Evolutionary conservation across 2,329 filamentous ascomycete genomes (phyloP).

Genomic region (Pyricularia grisea): DNA sequence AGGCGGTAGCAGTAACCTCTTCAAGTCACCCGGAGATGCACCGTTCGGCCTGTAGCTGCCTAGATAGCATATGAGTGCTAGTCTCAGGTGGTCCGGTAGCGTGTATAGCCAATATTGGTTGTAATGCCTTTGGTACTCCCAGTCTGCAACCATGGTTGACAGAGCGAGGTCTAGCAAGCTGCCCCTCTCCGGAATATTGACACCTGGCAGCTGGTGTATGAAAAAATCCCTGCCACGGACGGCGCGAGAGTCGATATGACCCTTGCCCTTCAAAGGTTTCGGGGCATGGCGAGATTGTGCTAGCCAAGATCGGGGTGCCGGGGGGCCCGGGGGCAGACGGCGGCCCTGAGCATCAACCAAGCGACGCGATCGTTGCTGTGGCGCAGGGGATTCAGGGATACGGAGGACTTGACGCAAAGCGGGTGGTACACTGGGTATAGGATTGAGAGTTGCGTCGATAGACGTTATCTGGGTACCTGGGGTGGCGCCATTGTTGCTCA

Average conservation of each 20-base stretch:
- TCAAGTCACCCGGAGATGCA: constrained; percentile 40
- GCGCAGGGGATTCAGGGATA: constrained; percentile 46
- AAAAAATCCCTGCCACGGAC: background rate
- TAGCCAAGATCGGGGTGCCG: constrained; percentile 50
- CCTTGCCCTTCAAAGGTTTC: constrained; percentile 3
- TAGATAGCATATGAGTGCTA: constrained; percentile 41
- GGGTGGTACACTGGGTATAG: constrained; percentile 46
- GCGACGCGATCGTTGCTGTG: constrained; percentile 34
- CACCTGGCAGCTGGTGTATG: constrained; percentile 28
- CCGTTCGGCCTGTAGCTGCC: constrained; percentile 34
- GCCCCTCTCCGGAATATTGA: constrained; percentile 29
- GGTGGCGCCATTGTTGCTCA: constrained; percentile 12
- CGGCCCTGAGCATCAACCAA: constrained; percentile 36
- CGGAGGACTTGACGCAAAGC: constrained; percentile 49
- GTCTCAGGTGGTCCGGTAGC: constrained; percentile 42
- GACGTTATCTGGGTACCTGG: background rate
- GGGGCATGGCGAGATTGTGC: constrained; percentile 20
- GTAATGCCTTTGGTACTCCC: constrained; percentile 45
- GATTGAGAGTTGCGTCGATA: constrained; percentile 7
- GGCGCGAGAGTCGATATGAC: background rate
- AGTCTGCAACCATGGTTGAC: constrained; percentile 40
- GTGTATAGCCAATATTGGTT: constrained; percentile 47
- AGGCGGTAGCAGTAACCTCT: constrained; percentile 30
- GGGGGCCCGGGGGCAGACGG: constrained; percentile 46
- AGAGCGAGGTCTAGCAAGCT: constrained; percentile 44